These are phyloP conservation scores for Rhizopus arrhizus DNA, from an alignment of 371 early-diverging fungal genomes.

Conservation along the genomic window DNA sequence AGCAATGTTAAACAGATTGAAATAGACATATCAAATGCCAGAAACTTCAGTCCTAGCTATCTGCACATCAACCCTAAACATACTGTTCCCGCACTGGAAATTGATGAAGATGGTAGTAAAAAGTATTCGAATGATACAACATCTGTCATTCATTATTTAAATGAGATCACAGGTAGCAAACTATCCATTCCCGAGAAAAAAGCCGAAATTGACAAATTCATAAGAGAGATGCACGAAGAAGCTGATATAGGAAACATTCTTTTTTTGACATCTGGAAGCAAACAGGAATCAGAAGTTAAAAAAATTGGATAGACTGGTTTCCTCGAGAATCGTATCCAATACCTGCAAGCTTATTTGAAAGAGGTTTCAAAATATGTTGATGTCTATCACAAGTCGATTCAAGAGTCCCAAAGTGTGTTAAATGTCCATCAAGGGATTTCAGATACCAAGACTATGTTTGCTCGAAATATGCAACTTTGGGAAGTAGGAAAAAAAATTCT, in stretches of 20 bases:
- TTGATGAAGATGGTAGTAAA: conserved; percentile 23
- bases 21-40: conserved; percentile 40
- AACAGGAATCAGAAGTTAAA: conserved; percentile 30
- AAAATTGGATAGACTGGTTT: conserved; percentile 26
- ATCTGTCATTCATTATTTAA: conserved; percentile 28
- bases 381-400: conserved; percentile 28
- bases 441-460: conserved; percentile 30
- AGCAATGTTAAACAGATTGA: conserved; percentile 28
- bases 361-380: conserved; percentile 25
- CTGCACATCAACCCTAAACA: conserved; percentile 35
- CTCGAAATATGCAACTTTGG: conserved; percentile 31
- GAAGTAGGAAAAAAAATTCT: conserved; percentile 23
- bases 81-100: conserved; percentile 37
- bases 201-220: conserved; percentile 23
- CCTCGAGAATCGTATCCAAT: conserved; percentile 35
- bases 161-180: conserved; percentile 18
- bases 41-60: conserved; percentile 39
- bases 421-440: conserved; percentile 13
- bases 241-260: conserved; percentile 38
- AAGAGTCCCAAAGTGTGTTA: conserved; percentile 19
- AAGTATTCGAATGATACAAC: conserved; percentile 22
- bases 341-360: conserved; percentile 24
- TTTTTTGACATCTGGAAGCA: conserved; percentile 36
- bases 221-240: conserved; percentile 34
- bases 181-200: conserved; percentile 20